Base-by-base conservation (phyloP, 768 basidiomycete species). In the Termitomyces sp. region DNA sequence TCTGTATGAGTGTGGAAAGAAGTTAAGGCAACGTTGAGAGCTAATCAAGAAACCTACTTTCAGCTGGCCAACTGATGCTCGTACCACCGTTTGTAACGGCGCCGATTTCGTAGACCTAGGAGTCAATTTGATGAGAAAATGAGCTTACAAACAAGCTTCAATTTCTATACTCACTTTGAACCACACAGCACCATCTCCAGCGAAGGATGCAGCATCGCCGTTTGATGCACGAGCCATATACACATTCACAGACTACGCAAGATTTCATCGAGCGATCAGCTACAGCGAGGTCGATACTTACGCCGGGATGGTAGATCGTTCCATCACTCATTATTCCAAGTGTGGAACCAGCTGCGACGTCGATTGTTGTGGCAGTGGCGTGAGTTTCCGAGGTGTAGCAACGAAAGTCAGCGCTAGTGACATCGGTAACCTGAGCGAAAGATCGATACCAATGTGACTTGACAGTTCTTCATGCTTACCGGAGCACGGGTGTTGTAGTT, bases 291-390 rank as follows among this genome's bases (percentile, higher is more conserved):
- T 12, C 7, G 7, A 39, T 42, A 68, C 74, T 44, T 63, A 78
- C 80, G 55, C 81, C 81, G n/a, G 78, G 76, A 69, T 83, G 82
- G 60, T 81, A 82, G 57, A 82, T 79, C 42, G 74, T 74, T 16
- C 71, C 70, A 63, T 81, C 76, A 60, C 74, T 70, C 50, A 68
- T 69, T 67, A 82, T 76, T 24, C 81, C 80, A 54, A 83, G 70
- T 42, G 67, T 71, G 7, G 75, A 72, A 40, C 82, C 82, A 39
- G 81, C 82, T 46, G 76, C 69, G 52, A 82, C 79, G 33, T 73
- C 72, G 58, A 78, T 70, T 9, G 81, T 84, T 52, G 74, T 61
- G 12, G 82, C 79, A 7, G 75, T 76, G 5, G 76, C 75, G 32
- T 68, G 59, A 13, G 76, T 78, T 56, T 68, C 64, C 3, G 78